Percentiles rank a stretch among this genome's conserved stretches.
These are phyloP conservation scores for Parafenestella ontariensis DNA, from an alignment of 2,329 filamentous ascomycete genomes.

Conservation along the genomic window DNA sequence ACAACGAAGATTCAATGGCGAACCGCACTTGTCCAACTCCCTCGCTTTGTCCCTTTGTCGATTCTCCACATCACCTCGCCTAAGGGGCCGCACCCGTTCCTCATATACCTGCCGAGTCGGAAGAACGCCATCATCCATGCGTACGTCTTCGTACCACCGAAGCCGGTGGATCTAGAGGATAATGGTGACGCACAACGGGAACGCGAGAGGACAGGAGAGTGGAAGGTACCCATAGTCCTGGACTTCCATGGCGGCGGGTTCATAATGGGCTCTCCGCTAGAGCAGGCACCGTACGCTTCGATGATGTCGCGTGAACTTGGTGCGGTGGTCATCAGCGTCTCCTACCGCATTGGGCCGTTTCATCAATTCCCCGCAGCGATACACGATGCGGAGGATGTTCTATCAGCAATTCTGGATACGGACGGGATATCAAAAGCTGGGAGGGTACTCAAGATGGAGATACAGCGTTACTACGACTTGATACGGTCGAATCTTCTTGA, in stretches of 20 bases:
- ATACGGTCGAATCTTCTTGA: slow-evolving; percentile 26
- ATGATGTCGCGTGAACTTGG: slow-evolving; percentile 54
- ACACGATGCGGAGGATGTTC: slow-evolving; percentile 56
- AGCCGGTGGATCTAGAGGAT: slow-evolving; percentile 36
- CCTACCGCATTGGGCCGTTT: slow-evolving; percentile 58
- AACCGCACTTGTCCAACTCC: slow-evolving; percentile 46
- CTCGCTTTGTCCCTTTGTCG: slow-evolving; percentile 46
- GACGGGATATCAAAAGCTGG: slow-evolving; percentile 40
- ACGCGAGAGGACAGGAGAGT: slow-evolving; percentile 32
- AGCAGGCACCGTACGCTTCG: slow-evolving; percentile 57
- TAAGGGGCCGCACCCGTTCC: slow-evolving; percentile 52
- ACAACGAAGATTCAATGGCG: slow-evolving; percentile 38
- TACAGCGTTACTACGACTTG: slow-evolving; percentile 43
- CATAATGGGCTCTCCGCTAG: slow-evolving; percentile 52
- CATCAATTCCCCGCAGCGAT: slow-evolving; percentile 57
- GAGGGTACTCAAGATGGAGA: slow-evolving; percentile 42
- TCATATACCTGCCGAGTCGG: slow-evolving; percentile 50
- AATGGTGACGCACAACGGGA: slow-evolving; percentile 23
- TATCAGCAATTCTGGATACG: slow-evolving; percentile 52
- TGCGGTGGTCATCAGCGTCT: slow-evolving; percentile 55
- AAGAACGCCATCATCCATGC: slow-evolving; percentile 48
- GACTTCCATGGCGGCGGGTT: slow-evolving; percentile 56
- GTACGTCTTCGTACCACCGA: slow-evolving; percentile 52
- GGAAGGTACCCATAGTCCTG: slow-evolving; percentile 49
- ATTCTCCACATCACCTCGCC: slow-evolving; percentile 50